Base-by-base conservation (phyloP, 495 filamentous ascomycete species). In the Xylaria grammica region DNA sequence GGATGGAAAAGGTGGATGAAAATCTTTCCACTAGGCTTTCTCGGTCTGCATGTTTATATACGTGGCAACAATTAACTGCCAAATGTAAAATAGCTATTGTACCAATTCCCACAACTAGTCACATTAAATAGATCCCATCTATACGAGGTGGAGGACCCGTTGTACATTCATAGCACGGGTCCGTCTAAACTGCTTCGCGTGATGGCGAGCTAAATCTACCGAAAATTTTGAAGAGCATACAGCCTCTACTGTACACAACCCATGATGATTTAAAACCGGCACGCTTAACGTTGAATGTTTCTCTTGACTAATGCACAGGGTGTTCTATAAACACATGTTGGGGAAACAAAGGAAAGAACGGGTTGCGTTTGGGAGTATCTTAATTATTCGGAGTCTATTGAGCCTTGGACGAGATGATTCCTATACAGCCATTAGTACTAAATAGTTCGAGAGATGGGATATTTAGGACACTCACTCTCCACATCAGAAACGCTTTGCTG, bases 401-500 rank as follows among this genome's bases (percentile, higher is more conserved):
- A 54, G 81, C 73, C 76, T 85, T 86, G 69, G 81, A 76, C 53
- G 79, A 72, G 67, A 85, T 78, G 67, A 86, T 86, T 69, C 73
- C 83, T 85, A 71, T 45, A 57, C 3, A 42, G 2, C 36, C 63
- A 66, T 79, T 74, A 77, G 74, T 34, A 45, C 13, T 10, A 10
- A 15, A 24, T 4, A 34, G n/a, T 27, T 42, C 7, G 17, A 36
- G 15, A 48, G 8, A 19, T 1, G 20, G 19, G 29, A 10, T 8
- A 24, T 22, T 34, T 17, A 20, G 20, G 29, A 62, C 40, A 87
- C 93, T 82, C 84, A 98, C 95, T 94, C 87, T 99, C 95, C 75
- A 98, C 90, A 80, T 99, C 95, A 51, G 87, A 80, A 72, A 99
- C 85, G 79, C 91, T 95, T 86, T 99, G 95, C 81, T 93, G 88